These are phyloP conservation scores for Auricularia auricula-judae DNA, from an alignment of 768 basidiomycete species.

Conservation along the genomic window DNA sequence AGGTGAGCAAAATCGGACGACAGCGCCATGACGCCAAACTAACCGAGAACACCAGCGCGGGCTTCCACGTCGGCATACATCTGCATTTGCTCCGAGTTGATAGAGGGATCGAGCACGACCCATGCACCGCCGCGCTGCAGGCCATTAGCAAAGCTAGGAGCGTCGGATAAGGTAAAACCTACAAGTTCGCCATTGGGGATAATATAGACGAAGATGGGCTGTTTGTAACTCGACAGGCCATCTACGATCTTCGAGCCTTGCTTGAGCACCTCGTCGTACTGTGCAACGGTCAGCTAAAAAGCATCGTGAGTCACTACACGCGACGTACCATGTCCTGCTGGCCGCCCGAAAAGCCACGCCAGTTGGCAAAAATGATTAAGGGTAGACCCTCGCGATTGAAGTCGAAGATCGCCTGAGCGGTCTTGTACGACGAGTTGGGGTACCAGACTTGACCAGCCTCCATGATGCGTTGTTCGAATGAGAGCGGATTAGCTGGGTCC, in stretches of 20 bases:
- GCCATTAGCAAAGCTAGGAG: background rate
- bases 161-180: background rate
- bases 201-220: conserved; percentile 97
- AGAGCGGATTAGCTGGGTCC: conserved; percentile 93
- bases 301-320: conserved; percentile 5
- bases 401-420: conserved; percentile 97
- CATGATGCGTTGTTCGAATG: conserved; percentile 96
- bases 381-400: conserved; percentile 95
- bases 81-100: conserved; percentile 96
- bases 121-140: conserved; percentile 83
- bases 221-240: conserved; percentile 91
- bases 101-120: conserved; percentile 97
- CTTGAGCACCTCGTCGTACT: conserved; percentile 89
- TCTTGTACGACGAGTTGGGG: conserved; percentile 98
- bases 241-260: conserved; percentile 98
- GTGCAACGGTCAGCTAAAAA: background rate
- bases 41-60: conserved; percentile 72
- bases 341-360: conserved; percentile 99
- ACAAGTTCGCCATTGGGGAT: conserved; percentile 91
- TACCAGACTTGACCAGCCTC: conserved; percentile 99
- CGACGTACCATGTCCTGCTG: conserved; percentile 82
- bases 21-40: conserved; percentile 1
- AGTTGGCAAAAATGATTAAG: conserved; percentile 97
- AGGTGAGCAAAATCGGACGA: background rate
- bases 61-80: conserved; percentile 98